Conservation (phyloP, 2,329 filamentous ascomycete species). For the Stemphylium vesicarium region DNA sequence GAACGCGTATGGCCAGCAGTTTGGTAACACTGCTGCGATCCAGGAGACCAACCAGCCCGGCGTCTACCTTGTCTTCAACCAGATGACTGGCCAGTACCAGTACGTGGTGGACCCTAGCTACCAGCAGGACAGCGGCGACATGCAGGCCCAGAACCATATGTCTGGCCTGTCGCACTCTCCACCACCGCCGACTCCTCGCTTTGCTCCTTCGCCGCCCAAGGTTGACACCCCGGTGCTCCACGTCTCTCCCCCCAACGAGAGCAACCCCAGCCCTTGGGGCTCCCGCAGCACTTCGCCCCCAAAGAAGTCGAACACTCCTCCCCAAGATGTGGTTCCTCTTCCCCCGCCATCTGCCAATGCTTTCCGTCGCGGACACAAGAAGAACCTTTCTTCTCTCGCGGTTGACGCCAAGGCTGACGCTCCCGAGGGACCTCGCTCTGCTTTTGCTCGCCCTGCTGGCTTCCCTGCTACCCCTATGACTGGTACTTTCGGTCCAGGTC, state of each 20-base stretch:
- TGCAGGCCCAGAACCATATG: conserved; percentile 22
- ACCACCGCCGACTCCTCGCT: conserved; percentile 53
- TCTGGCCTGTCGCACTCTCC: conserved; percentile 55
- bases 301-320: conserved; percentile 70
- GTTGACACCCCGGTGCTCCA: conserved; percentile 67
- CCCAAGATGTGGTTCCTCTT: conserved; percentile 72
- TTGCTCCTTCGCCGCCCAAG: conserved; percentile 47
- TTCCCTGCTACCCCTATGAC: conserved; percentile 82
- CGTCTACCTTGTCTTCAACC: conserved; percentile 83
- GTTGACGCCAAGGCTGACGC: conserved; percentile 63
- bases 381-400: conserved; percentile 73
- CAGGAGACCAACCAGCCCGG: conserved; percentile 74
- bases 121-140: conserved; percentile 49
- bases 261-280: conserved; percentile 58
- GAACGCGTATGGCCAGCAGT: conserved; percentile 69
- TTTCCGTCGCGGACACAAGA: conserved; percentile 93
- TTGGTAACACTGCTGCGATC: conserved; percentile 70
- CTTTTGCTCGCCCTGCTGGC: conserved; percentile 59
- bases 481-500: conserved; percentile 89
- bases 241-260: conserved; percentile 76
- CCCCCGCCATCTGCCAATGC: conserved; percentile 89
- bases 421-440: conserved; percentile 73
- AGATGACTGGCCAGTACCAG: conserved; percentile 80
- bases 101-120: conserved; percentile 76
- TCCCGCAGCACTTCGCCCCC: conserved; percentile 70